Evolutionary conservation across 2,329 filamentous ascomycete genomes (phyloP).

Genomic region (Dactylellina drechsleri): DNA sequence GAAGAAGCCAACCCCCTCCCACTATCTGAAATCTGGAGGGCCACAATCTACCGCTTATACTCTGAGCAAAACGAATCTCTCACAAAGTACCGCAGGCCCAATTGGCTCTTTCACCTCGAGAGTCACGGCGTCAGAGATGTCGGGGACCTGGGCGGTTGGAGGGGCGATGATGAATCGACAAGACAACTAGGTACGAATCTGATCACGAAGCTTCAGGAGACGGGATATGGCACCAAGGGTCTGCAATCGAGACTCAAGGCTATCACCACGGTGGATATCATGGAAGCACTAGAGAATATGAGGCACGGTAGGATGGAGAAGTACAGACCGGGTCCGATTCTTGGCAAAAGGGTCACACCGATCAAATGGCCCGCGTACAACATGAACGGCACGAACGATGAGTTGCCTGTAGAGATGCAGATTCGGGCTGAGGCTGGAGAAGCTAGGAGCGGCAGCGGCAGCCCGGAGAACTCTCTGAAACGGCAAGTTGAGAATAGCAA

Average conservation of each 20-base stretch:
- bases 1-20: constrained; percentile 22
- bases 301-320: constrained; percentile 32
- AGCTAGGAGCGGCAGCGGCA: not conserved
- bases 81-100: constrained; percentile 45
- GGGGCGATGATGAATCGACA: constrained; percentile 40
- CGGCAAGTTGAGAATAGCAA: constrained; percentile 12
- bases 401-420: constrained; percentile 15
- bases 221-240: constrained; percentile 36
- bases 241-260: constrained; percentile 40
- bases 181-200: constrained; percentile 38
- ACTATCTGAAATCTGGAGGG: constrained; percentile 46
- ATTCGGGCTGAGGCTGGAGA: not conserved
- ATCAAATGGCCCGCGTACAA: constrained; percentile 33
- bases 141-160: constrained; percentile 39
- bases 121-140: constrained; percentile 21
- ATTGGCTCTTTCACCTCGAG: constrained; percentile 47
- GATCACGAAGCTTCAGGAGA: constrained; percentile 46
- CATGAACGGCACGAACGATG: constrained; percentile 5
- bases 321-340: constrained; percentile 27
- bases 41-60: constrained; percentile 42
- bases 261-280: constrained; percentile 26
- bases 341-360: constrained; percentile 37
- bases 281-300: constrained; percentile 31
- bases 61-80: constrained; percentile 43
- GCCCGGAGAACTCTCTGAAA: constrained; percentile 9